Conservation (phyloP, 768 basidiomycete genomes). For the Amyloporia xantha region DNA sequence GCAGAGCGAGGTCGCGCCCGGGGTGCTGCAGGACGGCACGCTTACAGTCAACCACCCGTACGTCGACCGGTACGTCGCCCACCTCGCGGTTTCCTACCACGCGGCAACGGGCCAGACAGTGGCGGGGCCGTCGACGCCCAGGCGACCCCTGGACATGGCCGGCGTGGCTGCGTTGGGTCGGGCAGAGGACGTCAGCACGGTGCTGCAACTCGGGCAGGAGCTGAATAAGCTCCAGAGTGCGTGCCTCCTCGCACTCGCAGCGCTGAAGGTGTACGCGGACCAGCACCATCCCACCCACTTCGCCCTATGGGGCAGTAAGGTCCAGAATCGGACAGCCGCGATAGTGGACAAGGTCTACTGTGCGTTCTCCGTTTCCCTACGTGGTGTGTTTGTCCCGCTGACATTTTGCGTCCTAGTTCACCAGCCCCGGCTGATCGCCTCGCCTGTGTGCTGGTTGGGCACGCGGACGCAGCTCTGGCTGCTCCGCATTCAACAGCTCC, state of each 20-base stretch:
- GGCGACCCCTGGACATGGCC: background rate
- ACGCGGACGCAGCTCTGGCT: background rate
- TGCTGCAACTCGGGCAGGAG: background rate
- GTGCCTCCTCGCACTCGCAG: conserved; percentile 47
- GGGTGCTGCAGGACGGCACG: too few relatives aligned
- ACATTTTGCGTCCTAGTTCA: background rate
- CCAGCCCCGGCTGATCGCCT: background rate
- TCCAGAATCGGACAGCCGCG: conserved; percentile 39
- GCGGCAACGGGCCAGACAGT: background rate
- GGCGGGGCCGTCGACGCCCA: background rate
- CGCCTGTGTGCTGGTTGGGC: background rate
- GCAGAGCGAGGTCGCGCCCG: background rate
- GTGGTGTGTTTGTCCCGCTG: background rate
- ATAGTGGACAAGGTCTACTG: conserved; percentile 46
- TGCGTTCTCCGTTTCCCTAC: conserved; percentile 26
- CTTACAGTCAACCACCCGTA: background rate
- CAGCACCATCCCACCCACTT: conserved; percentile 50
- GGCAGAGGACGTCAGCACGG: conserved; percentile 1
- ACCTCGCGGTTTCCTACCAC: background rate
- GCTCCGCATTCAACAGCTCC: background rate
- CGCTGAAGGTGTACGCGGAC: conserved; percentile 48
- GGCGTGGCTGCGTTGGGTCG: background rate
- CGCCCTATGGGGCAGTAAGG: conserved; percentile 51
- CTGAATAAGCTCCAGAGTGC: conserved; percentile 20
- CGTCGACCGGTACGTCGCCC: background rate